A percentile compares a stretch with the other conserved stretches of the same genome.
phyloP scores from a whole-genome alignment of 2,329 filamentous ascomycete species.

The Alternaria metachromatica region DNA sequence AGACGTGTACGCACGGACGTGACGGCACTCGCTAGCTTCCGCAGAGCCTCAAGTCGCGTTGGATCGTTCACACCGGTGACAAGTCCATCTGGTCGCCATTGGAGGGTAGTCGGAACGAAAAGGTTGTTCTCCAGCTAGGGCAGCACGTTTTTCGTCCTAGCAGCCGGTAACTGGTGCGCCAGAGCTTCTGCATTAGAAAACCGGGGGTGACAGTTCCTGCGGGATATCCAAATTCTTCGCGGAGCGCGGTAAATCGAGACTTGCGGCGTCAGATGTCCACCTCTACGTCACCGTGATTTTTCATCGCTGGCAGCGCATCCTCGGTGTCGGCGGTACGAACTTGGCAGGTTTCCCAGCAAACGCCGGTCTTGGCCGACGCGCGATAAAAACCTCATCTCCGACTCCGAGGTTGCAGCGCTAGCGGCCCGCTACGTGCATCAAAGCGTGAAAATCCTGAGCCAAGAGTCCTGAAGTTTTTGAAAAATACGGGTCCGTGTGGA shows the following conservation, averaged over 20 bases:
- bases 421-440: conserved; percentile 22
- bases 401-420: conserved; percentile 33
- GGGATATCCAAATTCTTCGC: neutral
- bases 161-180: neutral
- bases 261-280: neutral
- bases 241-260: neutral
- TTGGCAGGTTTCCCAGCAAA: neutral
- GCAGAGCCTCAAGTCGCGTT: conserved; percentile 12
- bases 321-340: neutral
- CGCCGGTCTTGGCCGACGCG: conserved; percentile 33
- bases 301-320: neutral
- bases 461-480: conserved; percentile 25
- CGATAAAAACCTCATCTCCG: conserved; percentile 17
- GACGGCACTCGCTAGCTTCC: neutral
- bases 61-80: neutral
- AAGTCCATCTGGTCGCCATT: neutral
- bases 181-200: conserved; percentile 1
- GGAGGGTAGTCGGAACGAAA: neutral
- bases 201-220: neutral
- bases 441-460: conserved; percentile 16
- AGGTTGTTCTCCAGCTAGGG: neutral
- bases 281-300: neutral
- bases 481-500: conserved; percentile 33
- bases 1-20: conserved; percentile 1
- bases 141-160: neutral